Evolutionary conservation across 768 basidiomycete species (phyloP).

Genomic region (Hemileccinum rubropunctum): DNA sequence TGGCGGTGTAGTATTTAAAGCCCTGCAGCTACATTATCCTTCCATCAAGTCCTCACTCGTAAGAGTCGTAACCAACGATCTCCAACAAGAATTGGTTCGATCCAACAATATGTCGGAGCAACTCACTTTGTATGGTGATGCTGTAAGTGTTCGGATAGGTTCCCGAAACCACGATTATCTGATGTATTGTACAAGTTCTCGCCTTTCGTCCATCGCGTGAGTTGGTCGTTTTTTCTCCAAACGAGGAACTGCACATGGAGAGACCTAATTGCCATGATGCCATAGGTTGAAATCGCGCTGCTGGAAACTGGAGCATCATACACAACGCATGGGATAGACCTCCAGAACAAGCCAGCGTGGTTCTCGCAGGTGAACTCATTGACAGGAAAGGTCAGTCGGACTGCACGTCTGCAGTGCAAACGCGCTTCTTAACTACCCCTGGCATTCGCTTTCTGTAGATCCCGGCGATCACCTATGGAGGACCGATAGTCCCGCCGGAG

Average conservation of each 20-base stretch:
- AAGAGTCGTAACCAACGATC: not conserved
- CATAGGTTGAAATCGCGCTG: slow-evolving; percentile 56
- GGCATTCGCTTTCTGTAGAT: slow-evolving; percentile 35
- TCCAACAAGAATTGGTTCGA: not conserved
- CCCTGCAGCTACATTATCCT: too few relatives aligned
- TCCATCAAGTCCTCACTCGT: too few relatives aligned
- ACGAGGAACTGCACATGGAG: not conserved
- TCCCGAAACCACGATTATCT: not conserved
- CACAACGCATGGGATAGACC: slow-evolving; percentile 52
- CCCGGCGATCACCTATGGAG: slow-evolving; percentile 59
- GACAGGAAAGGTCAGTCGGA: slow-evolving; percentile 46
- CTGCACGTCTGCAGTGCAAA: not conserved
- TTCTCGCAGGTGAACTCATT: slow-evolving; percentile 62
- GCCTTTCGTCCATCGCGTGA: slow-evolving; percentile 53
- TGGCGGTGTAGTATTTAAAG: too few relatives aligned
- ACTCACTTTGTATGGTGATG: slow-evolving; percentile 38
- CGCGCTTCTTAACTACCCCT: too few relatives aligned
- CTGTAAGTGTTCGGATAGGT: slow-evolving; percentile 29
- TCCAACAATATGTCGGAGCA: slow-evolving; percentile 21
- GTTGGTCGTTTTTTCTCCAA: slow-evolving; percentile 5
- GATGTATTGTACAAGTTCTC: slow-evolving; percentile 38
- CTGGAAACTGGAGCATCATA: slow-evolving; percentile 49
- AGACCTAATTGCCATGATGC: not conserved
- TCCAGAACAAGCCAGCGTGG: slow-evolving; percentile 65
- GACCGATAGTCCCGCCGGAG: slow-evolving; percentile 49